A percentile compares a stretch with the other conserved stretches of the same genome.
Conservation (phyloP, 257 asterid species). For the Cynanchum wilfordii region DNA sequence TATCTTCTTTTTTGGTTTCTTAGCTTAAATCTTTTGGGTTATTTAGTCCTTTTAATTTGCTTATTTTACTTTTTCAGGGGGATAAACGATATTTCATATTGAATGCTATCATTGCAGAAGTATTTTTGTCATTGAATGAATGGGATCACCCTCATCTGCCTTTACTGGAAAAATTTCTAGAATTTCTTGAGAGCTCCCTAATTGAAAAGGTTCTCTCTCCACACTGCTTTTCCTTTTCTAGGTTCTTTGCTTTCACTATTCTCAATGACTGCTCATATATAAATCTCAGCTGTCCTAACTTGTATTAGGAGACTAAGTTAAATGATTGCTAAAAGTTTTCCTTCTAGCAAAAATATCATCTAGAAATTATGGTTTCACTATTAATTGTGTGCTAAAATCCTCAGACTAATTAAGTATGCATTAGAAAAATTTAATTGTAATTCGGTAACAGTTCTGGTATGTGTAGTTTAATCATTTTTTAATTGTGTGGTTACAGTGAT, state of each 20-base stretch:
- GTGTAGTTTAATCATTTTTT: neutral
- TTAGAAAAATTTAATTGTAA: neutral
- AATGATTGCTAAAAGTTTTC: neutral
- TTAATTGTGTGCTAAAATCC: neutral
- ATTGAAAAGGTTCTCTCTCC: slow-evolving; percentile 45
- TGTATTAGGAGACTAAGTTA: neutral
- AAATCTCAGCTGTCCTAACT: neutral
- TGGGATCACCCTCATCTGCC: slow-evolving; percentile 39
- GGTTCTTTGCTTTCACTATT: neutral
- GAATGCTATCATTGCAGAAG: slow-evolving; percentile 56
- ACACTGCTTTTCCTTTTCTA: neutral
- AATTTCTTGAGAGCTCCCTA: slow-evolving; percentile 64
- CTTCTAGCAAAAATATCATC: neutral
- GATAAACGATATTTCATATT: slow-evolving; percentile 51
- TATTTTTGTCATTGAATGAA: slow-evolving; percentile 57
- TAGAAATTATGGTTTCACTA: neutral
- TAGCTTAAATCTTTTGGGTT: neutral
- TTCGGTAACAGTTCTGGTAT: no score
- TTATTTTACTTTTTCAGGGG: slow-evolving; percentile 54
- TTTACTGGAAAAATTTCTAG: slow-evolving; percentile 62
- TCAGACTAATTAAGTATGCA: neutral
- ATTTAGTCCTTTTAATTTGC: slow-evolving; percentile 1
- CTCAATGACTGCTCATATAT: neutral
- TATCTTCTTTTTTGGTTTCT: neutral
- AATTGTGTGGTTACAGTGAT: no score